phyloP scores from a whole-genome alignment of 2,329 filamentous ascomycete species.

The Sporothrix curviconia region DNA sequence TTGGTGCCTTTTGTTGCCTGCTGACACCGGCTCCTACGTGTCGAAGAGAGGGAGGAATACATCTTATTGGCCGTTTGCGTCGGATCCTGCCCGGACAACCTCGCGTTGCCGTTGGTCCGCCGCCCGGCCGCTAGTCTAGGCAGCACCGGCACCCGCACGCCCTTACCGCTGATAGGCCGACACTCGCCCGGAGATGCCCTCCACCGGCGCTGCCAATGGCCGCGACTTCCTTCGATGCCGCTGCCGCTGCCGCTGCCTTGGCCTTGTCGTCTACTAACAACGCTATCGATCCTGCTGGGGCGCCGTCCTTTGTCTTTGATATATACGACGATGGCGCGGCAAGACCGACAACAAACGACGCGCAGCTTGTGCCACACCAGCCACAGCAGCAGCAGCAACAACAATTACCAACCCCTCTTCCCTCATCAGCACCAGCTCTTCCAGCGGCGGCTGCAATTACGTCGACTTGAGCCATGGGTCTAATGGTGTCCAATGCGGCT shows the following conservation, averaged over 20 bases:
- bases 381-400: neutral
- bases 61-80: too few species aligned
- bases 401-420: neutral
- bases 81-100: neutral
- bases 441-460: slow-evolving; percentile 51
- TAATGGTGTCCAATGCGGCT: slow-evolving; percentile 49
- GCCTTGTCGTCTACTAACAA: neutral
- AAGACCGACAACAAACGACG: neutral
- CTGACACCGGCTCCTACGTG: neutral
- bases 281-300: neutral
- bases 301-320: slow-evolving; percentile 42
- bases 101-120: neutral
- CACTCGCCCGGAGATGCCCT: slow-evolving; percentile 17
- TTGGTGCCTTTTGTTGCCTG: neutral
- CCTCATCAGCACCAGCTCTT: slow-evolving; percentile 31
- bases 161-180: neutral
- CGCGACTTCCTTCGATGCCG: slow-evolving; percentile 41
- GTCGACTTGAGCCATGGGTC: slow-evolving; percentile 47
- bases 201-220: slow-evolving; percentile 41
- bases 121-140: neutral
- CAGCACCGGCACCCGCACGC: neutral
- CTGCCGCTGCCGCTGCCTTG: slow-evolving; percentile 28
- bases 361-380: neutral
- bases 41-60: too few species aligned
- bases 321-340: slow-evolving; percentile 13